Evolutionary conservation across 495 filamentous ascomycete species (phyloP).

Genomic region (Daldinia vernicosa): DNA sequence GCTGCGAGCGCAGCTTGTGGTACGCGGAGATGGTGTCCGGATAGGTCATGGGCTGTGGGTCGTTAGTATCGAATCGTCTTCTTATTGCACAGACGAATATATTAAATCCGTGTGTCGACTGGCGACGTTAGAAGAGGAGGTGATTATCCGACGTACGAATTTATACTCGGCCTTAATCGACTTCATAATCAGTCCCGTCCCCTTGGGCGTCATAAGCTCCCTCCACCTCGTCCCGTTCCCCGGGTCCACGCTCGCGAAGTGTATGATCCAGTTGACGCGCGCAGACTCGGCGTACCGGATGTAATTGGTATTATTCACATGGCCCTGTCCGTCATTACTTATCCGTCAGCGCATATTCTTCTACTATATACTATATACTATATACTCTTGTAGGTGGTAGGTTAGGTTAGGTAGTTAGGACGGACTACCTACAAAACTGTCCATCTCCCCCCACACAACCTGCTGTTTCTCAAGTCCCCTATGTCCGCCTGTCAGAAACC

Average conservation of each 20-base stretch:
- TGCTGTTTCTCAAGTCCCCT: conserved; percentile 74
- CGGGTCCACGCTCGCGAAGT: conserved; percentile 77
- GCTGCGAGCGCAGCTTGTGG: conserved; percentile 73
- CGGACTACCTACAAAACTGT: conserved; percentile 56
- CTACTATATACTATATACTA: neutral
- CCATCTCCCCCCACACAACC: conserved; percentile 94
- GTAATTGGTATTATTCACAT: conserved; percentile 91
- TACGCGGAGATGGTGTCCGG: conserved; percentile 89
- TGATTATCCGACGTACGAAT: conserved; percentile 68
- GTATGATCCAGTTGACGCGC: conserved; percentile 81
- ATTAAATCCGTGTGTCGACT: too few relatives aligned
- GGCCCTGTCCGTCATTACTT: conserved; percentile 57
- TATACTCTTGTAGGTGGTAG: neutral
- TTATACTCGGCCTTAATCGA: conserved; percentile 89
- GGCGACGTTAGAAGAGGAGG: neutral
- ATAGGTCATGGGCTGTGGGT: conserved; percentile 79
- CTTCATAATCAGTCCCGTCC: conserved; percentile 79
- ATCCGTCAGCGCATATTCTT: neutral
- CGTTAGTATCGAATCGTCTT: neutral
- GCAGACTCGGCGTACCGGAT: conserved; percentile 86
- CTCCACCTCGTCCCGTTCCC: conserved; percentile 71
- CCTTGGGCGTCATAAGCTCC: conserved; percentile 71
- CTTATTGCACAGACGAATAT: too few relatives aligned
- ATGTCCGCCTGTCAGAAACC: conserved; percentile 74
- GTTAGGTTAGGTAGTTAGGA: too few relatives aligned